Evolutionary conservation across 352 stramenopile genomes (phyloP).

Genomic region (Aphanomyces cochlioides): DNA sequence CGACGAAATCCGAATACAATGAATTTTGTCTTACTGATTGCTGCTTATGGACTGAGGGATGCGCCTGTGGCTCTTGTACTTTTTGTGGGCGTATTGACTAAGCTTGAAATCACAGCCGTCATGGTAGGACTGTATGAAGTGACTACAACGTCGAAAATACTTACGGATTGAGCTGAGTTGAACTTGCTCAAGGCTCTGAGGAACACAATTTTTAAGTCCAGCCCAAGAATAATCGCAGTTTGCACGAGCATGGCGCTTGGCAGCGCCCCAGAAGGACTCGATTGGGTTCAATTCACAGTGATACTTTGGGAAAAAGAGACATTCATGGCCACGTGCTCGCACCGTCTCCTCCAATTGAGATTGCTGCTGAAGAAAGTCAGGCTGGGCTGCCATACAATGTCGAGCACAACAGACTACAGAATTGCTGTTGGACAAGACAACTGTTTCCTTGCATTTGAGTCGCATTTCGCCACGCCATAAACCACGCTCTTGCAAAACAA

Average conservation of each 20-base stretch:
- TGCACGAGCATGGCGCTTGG: slow-evolving; percentile 9
- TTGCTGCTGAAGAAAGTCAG: background rate
- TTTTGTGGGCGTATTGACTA: too few species aligned
- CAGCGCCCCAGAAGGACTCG: slow-evolving; percentile 1
- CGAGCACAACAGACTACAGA: background rate
- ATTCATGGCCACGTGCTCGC: background rate
- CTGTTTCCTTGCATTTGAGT: background rate
- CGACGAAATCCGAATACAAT: too few species aligned
- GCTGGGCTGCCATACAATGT: background rate
- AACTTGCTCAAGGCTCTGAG: background rate
- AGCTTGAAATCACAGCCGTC: background rate
- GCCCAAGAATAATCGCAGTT: slow-evolving; percentile 8
- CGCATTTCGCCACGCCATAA: background rate
- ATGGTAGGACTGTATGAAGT: slow-evolving; percentile 13
- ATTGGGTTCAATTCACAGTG: slow-evolving; percentile 15
- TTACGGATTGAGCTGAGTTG: slow-evolving; percentile 9
- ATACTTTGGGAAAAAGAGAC: slow-evolving; percentile 13
- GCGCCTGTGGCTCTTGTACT: too few species aligned
- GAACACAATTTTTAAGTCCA: slow-evolving; percentile 11
- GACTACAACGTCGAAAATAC: slow-evolving; percentile 19
- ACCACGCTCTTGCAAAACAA: slow-evolving; percentile 8
- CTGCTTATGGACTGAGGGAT: too few species aligned
- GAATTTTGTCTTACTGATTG: too few species aligned
- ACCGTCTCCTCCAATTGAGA: slow-evolving; percentile 8
- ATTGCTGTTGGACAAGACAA: background rate